These are phyloP conservation scores for Termitomyces bulborhizus DNA, from an alignment of 768 basidiomycete genomes.

Conservation along the genomic window DNA sequence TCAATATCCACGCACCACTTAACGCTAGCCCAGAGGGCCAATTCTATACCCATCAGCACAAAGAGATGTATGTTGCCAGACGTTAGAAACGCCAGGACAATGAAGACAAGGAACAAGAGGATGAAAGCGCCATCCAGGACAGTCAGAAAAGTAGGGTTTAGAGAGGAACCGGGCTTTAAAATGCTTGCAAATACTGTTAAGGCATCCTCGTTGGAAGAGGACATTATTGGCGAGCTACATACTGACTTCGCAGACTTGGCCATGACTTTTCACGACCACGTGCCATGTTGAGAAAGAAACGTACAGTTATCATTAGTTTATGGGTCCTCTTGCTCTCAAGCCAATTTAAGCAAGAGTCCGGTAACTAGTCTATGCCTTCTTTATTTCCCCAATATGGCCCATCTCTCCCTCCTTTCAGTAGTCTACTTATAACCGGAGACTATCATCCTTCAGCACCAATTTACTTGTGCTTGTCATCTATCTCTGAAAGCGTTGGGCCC, in stretches of 20 bases:
- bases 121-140: conserved; percentile 58
- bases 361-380: conserved; percentile 19
- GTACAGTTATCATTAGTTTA: no score
- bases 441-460: conserved; percentile 68
- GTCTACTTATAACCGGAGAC: conserved; percentile 56
- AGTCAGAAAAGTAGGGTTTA: conserved; percentile 64
- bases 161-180: conserved; percentile 68
- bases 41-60: conserved; percentile 56
- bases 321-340: no score
- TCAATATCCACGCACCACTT: conserved; percentile 55
- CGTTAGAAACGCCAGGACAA: conserved; percentile 53
- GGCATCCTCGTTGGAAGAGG: conserved; percentile 1
- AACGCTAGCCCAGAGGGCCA: conserved; percentile 69
- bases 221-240: background rate
- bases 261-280: no score
- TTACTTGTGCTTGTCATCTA: conserved; percentile 53
- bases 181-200: conserved; percentile 48
- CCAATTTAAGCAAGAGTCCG: no score
- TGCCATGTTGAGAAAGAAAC: no score
- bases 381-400: conserved; percentile 31
- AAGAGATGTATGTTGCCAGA: conserved; percentile 64
- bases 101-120: conserved; percentile 51
- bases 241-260: no score
- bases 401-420: conserved; percentile 46
- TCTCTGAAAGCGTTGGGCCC: conserved; percentile 23